Evolutionary conservation across 306 rosid species (phyloP), one percentile per base, ranked within the genome.

Genomic region (Acmispon strigosus): DNA sequence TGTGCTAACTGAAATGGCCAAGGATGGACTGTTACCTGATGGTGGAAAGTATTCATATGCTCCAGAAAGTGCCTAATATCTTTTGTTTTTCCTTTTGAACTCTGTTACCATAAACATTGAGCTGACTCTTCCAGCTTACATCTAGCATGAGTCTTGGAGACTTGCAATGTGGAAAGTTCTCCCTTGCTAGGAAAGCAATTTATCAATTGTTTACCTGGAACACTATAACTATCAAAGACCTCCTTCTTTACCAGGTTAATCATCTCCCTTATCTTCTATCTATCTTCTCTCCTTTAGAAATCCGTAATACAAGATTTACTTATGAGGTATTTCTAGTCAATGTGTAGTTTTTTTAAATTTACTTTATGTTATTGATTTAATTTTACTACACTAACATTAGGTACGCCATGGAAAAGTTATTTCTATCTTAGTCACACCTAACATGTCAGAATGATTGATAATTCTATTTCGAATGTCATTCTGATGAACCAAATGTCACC

Each of bases 21-120:
- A 78, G 70, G 90, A 86, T 82, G 96, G 97, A 75, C 82, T 93
- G 32, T 96, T 93, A 69, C 96, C 96, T 32, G 82, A 81, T 24
- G 80, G 91, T 29, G 70, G 81, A 60, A 62, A 64, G 57, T 62
- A 43, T 58, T 57, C 83, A 58, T 53, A 39, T 69, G 58, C 78
- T 69, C 60, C 68, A 5, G 67, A 68, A 64, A 64, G 69, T 37
- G 64, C 60, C 47, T 78, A 18, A 55, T 74, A 34, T 39, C 53
- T 54, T 61, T 62, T 19, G 32, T 61, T 66, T 53, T 50, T 36
- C 24, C 19, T 18, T 8, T 27, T 51, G 49, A 63, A 43, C 54
- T 15, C 10, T 18, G 63, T 48, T 48, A 20, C 43, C 5, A 10
- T 58, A 55, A 60, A 58, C 10, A 43, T 16, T 7, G 10, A 61